phyloP scores from a whole-genome alignment of 129 eudicot genomes.

The Centaurea solstitialis region DNA sequence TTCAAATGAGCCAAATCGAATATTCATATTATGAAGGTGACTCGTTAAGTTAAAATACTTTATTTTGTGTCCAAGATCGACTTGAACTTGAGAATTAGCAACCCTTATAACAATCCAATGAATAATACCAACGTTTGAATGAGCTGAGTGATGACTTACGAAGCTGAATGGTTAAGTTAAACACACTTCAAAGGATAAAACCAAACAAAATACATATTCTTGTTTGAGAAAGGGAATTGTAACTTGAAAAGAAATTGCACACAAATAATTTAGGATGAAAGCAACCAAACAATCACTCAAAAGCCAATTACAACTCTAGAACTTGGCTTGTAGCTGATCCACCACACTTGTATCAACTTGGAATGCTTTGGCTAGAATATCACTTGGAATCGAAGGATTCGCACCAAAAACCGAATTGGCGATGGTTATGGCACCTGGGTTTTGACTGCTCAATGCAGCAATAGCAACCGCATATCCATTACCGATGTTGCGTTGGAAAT shows the following conservation, averaged over 20 bases:
- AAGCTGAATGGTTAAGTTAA: neutral
- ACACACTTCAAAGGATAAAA: neutral
- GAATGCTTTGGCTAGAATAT: constrained; percentile 36
- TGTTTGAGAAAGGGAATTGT: constrained; percentile 13
- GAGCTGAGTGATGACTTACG: neutral
- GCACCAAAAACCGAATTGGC: constrained; percentile 46
- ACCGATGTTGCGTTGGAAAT: constrained; percentile 25
- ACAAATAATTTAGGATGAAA: constrained; percentile 2
- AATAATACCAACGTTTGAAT: no score
- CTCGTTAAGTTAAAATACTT: no score
- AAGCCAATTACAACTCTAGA: constrained; percentile 14
- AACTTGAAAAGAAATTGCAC: constrained; percentile 9
- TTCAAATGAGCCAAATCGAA: no score
- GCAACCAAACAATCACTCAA: constrained; percentile 17
- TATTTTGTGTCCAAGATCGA: no score
- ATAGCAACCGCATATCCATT: constrained; percentile 7
- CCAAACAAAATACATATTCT: neutral
- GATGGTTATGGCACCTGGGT: constrained; percentile 46
- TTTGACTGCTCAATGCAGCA: constrained; percentile 39
- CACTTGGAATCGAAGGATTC: constrained; percentile 36
- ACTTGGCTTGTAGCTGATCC: constrained; percentile 26
- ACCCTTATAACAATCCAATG: no score
- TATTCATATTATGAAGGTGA: no score
- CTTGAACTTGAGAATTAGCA: no score
- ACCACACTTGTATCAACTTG: neutral